phyloP scores from a whole-genome alignment of 2,329 filamentous ascomycete genomes.

The Tothia fuscella region DNA sequence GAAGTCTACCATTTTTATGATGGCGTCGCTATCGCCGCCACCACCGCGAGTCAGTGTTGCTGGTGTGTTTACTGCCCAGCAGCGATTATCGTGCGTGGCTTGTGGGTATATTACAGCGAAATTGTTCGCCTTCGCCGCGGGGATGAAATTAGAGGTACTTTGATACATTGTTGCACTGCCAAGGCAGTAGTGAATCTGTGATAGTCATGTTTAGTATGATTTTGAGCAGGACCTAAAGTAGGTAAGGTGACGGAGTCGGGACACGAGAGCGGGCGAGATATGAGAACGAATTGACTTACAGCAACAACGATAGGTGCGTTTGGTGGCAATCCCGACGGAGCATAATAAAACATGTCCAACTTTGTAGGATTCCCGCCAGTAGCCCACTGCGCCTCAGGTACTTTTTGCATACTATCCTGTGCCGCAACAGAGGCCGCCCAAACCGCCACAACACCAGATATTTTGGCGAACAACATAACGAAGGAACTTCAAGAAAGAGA shows the following conservation, averaged over 20 bases:
- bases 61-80: conserved; percentile 45
- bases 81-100: conserved; percentile 30
- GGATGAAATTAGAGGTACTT: conserved; percentile 38
- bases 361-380: conserved; percentile 7
- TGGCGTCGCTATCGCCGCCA: conserved; percentile 39
- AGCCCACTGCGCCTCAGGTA: neutral
- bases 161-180: conserved; percentile 33
- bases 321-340: neutral
- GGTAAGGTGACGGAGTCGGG: no score
- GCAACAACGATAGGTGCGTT: conserved; percentile 6
- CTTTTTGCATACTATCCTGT: conserved; percentile 4
- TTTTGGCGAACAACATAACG: no score
- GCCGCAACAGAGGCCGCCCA: neutral
- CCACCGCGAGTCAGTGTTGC: conserved; percentile 40
- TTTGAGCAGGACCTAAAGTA: no score
- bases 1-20: conserved; percentile 44
- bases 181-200: conserved; percentile 5
- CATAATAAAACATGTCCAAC: conserved; percentile 8
- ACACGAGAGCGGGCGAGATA: no score
- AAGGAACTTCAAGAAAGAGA: neutral
- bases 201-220: no score
- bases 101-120: conserved; percentile 45
- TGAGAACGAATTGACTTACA: neutral
- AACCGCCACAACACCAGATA: no score
- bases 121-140: conserved; percentile 38